Evolutionary conservation across 441 rosid species (phyloP), one percentile per base, ranked within the genome.

Genomic region (Gossypium aridum): DNA sequence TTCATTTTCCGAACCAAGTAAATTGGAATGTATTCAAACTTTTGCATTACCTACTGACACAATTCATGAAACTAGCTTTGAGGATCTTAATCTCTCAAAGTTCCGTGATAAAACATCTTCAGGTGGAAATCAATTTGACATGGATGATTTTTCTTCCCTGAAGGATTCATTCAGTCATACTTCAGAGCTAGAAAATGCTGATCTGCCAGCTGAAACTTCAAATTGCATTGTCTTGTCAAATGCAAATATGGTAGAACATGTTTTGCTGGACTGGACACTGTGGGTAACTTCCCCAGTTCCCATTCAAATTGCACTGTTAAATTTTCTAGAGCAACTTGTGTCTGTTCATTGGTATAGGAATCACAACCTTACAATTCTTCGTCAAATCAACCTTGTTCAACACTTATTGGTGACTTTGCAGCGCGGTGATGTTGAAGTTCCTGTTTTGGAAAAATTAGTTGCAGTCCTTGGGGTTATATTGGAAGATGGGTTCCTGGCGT

Each of bases 311-410:
- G 85, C 97, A 45, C 87, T 95, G 73, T 88, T 97, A 70, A 93
- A 97, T 54, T 97, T 97, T 87, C 97, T 97, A 77, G 99, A 97
- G 88, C 94, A 95, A 84, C 87, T 97, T 76, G 99, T 95, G 64
- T 97, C 99, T 17, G 93, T 95, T 98, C 98, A 95, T 79, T 93
- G 99, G 99, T 97, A 97, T 80, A 89, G 99, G 85, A 94, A 87
- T 84, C 99, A 97, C 82, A 97, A 97, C 86, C 98, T 97, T 70
- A 92, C 99, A 1, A 85, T 93, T 84, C 89, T 97, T 74, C 97
- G 99, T 12, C 90, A 88, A 82, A 94, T 97, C 78, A 93, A 97
- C 80, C 93, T 97, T 83, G 99, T 97, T 67, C 97, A 94, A 77
- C 97, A 94, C 85, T 83, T 94, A 79, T 80, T 94, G 74, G 99